A percentile compares a stretch with the other conserved stretches of the same genome.
phyloP scores from a whole-genome alignment of 306 rosid species.

The Mimosa bimucronata region DNA sequence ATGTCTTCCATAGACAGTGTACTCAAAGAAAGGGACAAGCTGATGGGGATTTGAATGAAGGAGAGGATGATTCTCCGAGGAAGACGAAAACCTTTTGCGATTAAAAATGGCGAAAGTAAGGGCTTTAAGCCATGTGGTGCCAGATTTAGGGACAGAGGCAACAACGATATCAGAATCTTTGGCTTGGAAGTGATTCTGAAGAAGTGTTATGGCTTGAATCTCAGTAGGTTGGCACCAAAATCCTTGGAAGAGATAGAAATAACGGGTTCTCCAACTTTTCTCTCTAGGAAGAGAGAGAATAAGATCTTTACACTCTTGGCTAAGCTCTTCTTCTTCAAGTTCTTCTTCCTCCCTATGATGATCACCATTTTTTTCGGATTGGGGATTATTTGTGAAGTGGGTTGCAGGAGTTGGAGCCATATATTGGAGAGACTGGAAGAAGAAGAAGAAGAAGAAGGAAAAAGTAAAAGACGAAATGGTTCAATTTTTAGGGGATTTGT shows the following conservation, averaged over 20 bases:
- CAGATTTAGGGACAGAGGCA: conserved; percentile 63
- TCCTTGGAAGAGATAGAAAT: conserved; percentile 45
- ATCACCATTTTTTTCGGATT: background rate
- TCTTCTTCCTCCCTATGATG: background rate
- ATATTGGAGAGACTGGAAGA: too few relatives aligned
- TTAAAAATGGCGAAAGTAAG: conserved; percentile 51
- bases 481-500: too few relatives aligned
- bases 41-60: conserved; percentile 54
- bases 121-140: conserved; percentile 69
- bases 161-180: conserved; percentile 47
- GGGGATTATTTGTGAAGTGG: background rate
- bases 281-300: conserved; percentile 54
- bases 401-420: background rate
- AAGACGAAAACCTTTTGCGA: conserved; percentile 8
- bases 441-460: background rate
- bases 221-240: conserved; percentile 50
- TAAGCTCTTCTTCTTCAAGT: background rate
- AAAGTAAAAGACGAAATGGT: too few relatives aligned
- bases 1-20: conserved; percentile 36
- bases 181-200: conserved; percentile 54
- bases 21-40: conserved; percentile 57
- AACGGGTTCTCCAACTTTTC: conserved; percentile 43
- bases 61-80: conserved; percentile 47
- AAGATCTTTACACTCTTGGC: conserved; percentile 39
- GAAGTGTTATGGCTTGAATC: conserved; percentile 40